Conservation (phyloP, 2,329 filamentous ascomycete genomes). For the Phoma sp. region DNA sequence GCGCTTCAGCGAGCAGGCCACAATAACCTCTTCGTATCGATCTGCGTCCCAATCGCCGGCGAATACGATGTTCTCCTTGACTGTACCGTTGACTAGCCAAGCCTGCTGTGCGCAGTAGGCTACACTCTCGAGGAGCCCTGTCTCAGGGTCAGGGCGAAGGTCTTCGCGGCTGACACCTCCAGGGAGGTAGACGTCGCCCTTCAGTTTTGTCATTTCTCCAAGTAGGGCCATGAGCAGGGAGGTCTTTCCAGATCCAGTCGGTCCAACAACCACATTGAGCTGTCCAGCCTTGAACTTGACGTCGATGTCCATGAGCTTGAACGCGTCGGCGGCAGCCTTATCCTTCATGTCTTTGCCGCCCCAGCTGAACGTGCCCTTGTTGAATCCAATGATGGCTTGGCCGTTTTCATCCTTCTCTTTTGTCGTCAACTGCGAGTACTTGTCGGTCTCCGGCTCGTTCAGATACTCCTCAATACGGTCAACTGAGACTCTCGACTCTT, state of each 20-base stretch:
- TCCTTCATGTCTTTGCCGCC: conserved; percentile 64
- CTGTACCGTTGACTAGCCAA: conserved; percentile 95
- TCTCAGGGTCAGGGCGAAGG: conserved; percentile 79
- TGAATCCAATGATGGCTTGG: conserved; percentile 81
- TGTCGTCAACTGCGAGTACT: conserved; percentile 82
- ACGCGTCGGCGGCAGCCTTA: conserved; percentile 69
- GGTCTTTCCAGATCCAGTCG: conserved; percentile 94
- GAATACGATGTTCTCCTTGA: conserved; percentile 96
- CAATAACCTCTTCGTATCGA: conserved; percentile 86
- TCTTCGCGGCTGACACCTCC: conserved; percentile 87
- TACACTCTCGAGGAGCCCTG: conserved; percentile 86
- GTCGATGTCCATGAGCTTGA: conserved; percentile 81
- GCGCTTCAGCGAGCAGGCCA: conserved; percentile 88
- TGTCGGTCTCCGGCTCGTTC: conserved; percentile 92
- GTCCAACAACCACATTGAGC: conserved; percentile 90
- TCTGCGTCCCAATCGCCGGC: conserved; percentile 79
- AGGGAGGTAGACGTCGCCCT: conserved; percentile 83
- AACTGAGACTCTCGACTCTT: conserved; percentile 95
- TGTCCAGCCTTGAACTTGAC: conserved; percentile 84
- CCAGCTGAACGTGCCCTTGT: conserved; percentile 88
- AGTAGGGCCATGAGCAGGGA: conserved; percentile 94
- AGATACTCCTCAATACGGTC: conserved; percentile 96
- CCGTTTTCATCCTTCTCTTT: conserved; percentile 74
- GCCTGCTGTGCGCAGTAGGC: conserved; percentile 97
- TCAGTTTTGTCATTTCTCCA: conserved; percentile 90